Base-by-base conservation (phyloP, 2,329 filamentous ascomycete genomes). In the Aplosporella prunicola region DNA sequence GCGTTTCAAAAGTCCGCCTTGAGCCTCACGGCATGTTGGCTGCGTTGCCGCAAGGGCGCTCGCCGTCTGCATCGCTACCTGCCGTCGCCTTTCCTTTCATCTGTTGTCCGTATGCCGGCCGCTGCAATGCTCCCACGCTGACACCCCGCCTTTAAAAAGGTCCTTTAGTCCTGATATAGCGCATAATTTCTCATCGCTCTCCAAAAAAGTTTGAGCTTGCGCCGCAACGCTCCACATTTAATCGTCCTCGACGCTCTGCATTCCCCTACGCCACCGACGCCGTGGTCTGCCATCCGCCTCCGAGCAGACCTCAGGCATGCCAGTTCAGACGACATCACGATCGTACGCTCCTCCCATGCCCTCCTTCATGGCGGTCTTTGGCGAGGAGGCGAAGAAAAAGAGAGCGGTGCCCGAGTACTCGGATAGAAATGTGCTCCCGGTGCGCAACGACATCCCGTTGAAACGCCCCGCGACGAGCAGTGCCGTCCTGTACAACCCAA, bases 351-450 rank as follows among this genome's bases (percentile, higher is more conserved):
- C 51, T 22, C 64, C 64, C 58, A 79, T 84, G 68, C 80, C 80
- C 55, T 77, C 80, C 15, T 82, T 84, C 51, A 82, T 82, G 78
- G 79, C 80, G 40, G 79, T 84, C 40, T 82, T 80, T 64, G 77
- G 78, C 56, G 68, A 80, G 47, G 76, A 80, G 52, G 54, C 63
- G 15, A 53, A 42, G 58, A 63, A 41, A 58, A 63, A 38, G 57
- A 60, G 44, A 58, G 60, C 45, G 53, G 56, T 62, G 62, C 47
- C 71, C 70, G 47, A 67, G 61, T 40, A 71, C 72, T 36, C 49
- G 35, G 46, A 43, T 25, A 25, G 44, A 40, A 45, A 44, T 41
- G 42, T 34, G n/a, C n/a, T 24, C 43, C 35, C 13, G 43, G 44
- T 40, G 36, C 43, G 42, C 52, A 30, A 56, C 55, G 53, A 52